Evolutionary conservation across 176 grass and related monocot genomes (phyloP).

Genomic region (Leersia perrieri): DNA sequence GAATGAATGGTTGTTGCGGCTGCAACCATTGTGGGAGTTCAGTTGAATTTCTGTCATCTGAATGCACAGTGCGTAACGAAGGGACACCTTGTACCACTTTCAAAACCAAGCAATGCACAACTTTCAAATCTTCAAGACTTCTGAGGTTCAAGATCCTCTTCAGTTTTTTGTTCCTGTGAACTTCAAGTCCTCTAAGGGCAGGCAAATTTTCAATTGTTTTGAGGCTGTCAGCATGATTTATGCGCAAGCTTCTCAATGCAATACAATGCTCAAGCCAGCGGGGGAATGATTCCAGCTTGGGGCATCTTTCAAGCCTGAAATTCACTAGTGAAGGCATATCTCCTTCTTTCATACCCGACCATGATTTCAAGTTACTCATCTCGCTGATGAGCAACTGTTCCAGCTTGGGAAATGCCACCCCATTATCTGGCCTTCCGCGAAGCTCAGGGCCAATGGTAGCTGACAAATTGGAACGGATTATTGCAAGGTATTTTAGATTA

Average conservation of each 20-base stretch:
- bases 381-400: conserved; percentile 40
- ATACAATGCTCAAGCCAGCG: conserved; percentile 38
- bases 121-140: conserved; percentile 40
- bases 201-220: conserved; percentile 39
- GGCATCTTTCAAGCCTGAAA: conserved; percentile 41
- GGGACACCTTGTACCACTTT: conserved; percentile 27
- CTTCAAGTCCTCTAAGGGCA: conserved; percentile 36
- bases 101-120: conserved; percentile 38
- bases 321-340: conserved; percentile 50
- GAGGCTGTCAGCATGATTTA: conserved; percentile 28
- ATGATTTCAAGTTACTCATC: conserved; percentile 42
- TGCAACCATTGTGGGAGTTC: conserved; percentile 45
- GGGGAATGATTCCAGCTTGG: conserved; percentile 45
- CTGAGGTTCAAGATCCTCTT: conserved; percentile 37
- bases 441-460: conserved; percentile 30
- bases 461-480: conserved; percentile 30
- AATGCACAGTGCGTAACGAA: conserved; percentile 24
- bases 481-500: conserved; percentile 36
- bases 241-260: conserved; percentile 37
- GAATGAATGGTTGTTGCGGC: conserved; percentile 8
- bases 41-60: conserved; percentile 17
- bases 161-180: conserved; percentile 32
- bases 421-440: conserved; percentile 1
- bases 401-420: conserved; percentile 54
- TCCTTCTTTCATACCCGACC: conserved; percentile 22